Percentiles rank a stretch among this genome's conserved stretches.
phyloP scores from a whole-genome alignment of 495 filamentous ascomycete species.

The Aspergillus sparsus region DNA sequence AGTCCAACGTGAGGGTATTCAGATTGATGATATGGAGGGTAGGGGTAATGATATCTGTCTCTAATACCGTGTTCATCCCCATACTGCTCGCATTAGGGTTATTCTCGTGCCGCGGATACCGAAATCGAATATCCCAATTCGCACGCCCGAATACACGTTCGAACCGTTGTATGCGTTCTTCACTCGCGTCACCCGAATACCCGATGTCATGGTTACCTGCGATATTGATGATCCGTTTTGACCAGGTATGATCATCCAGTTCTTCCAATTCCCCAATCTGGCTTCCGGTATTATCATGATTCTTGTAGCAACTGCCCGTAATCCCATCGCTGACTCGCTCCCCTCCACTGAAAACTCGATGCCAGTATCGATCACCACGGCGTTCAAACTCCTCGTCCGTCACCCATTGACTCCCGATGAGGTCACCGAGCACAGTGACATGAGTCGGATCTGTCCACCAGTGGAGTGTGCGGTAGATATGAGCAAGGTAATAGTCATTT shows the following conservation, averaged over 20 bases:
- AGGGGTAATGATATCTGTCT: slow-evolving; percentile 32
- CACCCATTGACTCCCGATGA: slow-evolving; percentile 97
- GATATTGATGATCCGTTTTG: slow-evolving; percentile 76
- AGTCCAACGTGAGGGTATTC: slow-evolving; percentile 90
- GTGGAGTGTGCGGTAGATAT: slow-evolving; percentile 82
- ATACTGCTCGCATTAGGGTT: slow-evolving; percentile 17
- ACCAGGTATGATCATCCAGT: slow-evolving; percentile 64
- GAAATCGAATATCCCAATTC: slow-evolving; percentile 85
- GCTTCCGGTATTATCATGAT: slow-evolving; percentile 28
- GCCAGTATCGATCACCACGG: slow-evolving; percentile 77
- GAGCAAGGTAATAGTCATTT: slow-evolving; percentile 92
- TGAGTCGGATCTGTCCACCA: slow-evolving; percentile 86
- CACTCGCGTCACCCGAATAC: slow-evolving; percentile 85
- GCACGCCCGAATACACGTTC: slow-evolving; percentile 78
- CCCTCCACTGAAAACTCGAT: slow-evolving; percentile 71
- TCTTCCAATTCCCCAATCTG: slow-evolving; percentile 42
- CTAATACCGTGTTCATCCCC: background rate
- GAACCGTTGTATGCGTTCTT: slow-evolving; percentile 71
- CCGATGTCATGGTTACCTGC: slow-evolving; percentile 96
- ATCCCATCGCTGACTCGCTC: slow-evolving; percentile 66
- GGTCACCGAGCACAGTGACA: slow-evolving; percentile 83
- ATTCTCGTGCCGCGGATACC: slow-evolving; percentile 20
- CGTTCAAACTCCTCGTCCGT: slow-evolving; percentile 75
- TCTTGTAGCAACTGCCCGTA: slow-evolving; percentile 32
- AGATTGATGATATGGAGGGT: slow-evolving; percentile 77